Evolutionary conservation across 2,329 filamentous ascomycete species (phyloP).

Genomic region (Epichloe bromicola): DNA sequence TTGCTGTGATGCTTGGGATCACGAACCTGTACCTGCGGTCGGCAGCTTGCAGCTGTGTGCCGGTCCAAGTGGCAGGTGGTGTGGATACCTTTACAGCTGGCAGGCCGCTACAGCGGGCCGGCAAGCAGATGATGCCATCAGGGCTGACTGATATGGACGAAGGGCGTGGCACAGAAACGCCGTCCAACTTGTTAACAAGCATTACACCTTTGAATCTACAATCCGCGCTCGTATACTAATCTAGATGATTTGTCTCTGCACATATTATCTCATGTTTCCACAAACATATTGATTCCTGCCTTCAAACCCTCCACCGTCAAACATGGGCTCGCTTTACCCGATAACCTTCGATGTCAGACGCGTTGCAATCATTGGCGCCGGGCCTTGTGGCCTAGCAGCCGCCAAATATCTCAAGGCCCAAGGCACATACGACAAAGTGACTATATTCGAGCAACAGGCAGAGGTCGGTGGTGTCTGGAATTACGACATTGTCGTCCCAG

Average conservation of each 20-base stretch:
- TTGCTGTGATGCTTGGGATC: background rate
- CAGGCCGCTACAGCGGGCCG: background rate
- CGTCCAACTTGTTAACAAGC: too few species aligned
- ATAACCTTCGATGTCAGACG: slow-evolving; percentile 37
- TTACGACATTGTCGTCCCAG: slow-evolving; percentile 44
- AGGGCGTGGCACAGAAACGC: background rate
- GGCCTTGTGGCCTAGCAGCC: slow-evolving; percentile 63
- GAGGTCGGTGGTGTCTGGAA: slow-evolving; percentile 79
- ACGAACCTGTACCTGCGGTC: background rate
- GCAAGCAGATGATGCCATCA: background rate
- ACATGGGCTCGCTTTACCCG: slow-evolving; percentile 18
- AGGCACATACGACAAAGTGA: slow-evolving; percentile 51
- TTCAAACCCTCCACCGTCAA: slow-evolving; percentile 1
- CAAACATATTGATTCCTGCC: background rate
- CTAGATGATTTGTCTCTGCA: too few species aligned
- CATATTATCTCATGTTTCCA: too few species aligned
- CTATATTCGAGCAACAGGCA: slow-evolving; percentile 70
- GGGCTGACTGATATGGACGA: background rate
- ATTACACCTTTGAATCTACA: too few species aligned
- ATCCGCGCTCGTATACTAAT: too few species aligned
- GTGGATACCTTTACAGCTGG: background rate
- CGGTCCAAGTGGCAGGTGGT: slow-evolving; percentile 2
- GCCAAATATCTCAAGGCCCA: slow-evolving; percentile 72
- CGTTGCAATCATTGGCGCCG: slow-evolving; percentile 72
- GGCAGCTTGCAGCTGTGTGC: background rate